These are phyloP conservation scores for Fagopyrum tataricum DNA, from an alignment of 148 eudicot species.

Conservation along the genomic window DNA sequence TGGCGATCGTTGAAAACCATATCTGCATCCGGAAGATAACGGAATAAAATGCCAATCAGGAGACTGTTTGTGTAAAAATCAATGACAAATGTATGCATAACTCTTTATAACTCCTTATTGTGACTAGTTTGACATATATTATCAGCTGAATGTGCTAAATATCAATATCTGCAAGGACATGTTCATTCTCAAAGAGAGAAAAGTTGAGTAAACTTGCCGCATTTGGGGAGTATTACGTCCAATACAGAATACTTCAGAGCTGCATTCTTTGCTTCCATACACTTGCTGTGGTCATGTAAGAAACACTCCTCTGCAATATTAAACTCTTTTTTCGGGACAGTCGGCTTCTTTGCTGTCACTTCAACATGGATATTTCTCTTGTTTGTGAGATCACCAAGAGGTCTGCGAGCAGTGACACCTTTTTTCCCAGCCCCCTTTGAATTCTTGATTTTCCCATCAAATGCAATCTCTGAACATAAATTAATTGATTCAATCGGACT, in stretches of 20 bases:
- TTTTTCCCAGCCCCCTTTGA: neutral
- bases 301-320: constrained; percentile 15
- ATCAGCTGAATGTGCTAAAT: neutral
- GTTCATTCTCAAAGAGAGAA: neutral
- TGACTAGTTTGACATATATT: neutral
- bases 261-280: constrained; percentile 7
- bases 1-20: neutral
- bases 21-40: neutral
- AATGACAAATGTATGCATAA: neutral
- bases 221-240: constrained; percentile 14
- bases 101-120: too few relatives aligned
- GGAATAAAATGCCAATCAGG: neutral
- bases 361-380: constrained; percentile 10
- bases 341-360: neutral
- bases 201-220: constrained; percentile 3
- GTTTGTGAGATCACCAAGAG: constrained; percentile 15
- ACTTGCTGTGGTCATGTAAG: constrained; percentile 14
- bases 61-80: neutral
- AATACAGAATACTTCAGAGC: constrained; percentile 8
- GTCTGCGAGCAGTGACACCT: neutral
- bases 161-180: too few relatives aligned
- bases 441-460: constrained; percentile 10
- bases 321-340: neutral
- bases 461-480: constrained; percentile 5
- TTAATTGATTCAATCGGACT: neutral